phyloP scores from a whole-genome alignment of 768 basidiomycete species.

The Phaeolepiota aurea region DNA sequence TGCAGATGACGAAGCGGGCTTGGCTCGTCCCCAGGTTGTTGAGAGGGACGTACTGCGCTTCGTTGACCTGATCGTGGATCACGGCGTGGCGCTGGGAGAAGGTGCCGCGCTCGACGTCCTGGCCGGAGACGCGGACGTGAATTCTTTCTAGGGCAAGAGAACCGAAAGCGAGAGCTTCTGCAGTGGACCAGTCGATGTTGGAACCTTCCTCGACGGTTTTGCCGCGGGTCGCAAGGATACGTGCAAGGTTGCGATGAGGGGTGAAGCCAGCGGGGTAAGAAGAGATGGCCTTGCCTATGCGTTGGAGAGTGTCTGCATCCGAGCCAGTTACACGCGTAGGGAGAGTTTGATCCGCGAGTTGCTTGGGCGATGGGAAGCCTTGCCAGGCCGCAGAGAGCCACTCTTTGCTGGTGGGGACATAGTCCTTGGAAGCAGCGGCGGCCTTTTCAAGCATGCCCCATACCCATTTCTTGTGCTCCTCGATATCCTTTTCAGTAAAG shows the following conservation, averaged over 20 bases:
- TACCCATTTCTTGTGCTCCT: constrained; percentile 99
- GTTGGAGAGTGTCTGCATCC: constrained; percentile 66
- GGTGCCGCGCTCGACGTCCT: constrained; percentile 97
- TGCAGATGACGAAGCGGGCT: constrained; percentile 91
- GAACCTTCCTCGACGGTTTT: constrained; percentile 86
- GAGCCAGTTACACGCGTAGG: constrained; percentile 87
- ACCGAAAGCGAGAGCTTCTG: constrained; percentile 95
- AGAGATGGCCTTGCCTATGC: constrained; percentile 83
- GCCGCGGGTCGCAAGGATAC: constrained; percentile 82
- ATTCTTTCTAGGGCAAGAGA: constrained; percentile 87
- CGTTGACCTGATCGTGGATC: constrained; percentile 91
- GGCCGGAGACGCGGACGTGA: constrained; percentile 92
- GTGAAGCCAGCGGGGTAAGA: constrained; percentile 79
- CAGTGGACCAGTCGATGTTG: constrained; percentile 97
- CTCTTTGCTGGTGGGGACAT: constrained; percentile 89
- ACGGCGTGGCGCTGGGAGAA: constrained; percentile 98
- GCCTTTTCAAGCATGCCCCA: constrained; percentile 99
- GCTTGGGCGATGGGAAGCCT: constrained; percentile 95
- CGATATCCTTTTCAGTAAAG: constrained; percentile 93
- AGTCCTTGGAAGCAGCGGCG: constrained; percentile 89
- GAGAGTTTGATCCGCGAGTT: constrained; percentile 86
- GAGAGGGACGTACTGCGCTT: constrained; percentile 83
- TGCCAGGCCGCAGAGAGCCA: constrained; percentile 99
- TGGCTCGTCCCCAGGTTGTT: constrained; percentile 84
- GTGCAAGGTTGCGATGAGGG: constrained; percentile 87